These are phyloP conservation scores for Hemerocallis citrina DNA, from an alignment of 106 monocot species.

Conservation along the genomic window DNA sequence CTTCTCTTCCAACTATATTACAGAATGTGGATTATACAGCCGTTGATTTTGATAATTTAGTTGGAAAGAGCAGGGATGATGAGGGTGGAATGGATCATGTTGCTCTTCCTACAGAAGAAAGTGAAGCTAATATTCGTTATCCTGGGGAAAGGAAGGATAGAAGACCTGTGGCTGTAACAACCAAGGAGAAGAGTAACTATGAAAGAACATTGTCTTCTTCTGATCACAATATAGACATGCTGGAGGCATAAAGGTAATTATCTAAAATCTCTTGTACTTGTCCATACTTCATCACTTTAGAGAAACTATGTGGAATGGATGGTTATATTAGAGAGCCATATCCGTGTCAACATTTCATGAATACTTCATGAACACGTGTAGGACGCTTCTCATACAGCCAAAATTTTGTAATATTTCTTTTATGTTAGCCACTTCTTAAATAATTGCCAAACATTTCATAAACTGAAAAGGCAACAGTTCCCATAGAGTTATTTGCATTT, in stretches of 20 bases:
- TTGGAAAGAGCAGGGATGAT: constrained; percentile 1
- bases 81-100: constrained; percentile 6
- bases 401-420: too few species aligned
- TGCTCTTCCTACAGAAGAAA: constrained; percentile 8
- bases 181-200: neutral
- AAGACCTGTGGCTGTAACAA: neutral
- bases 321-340: too few species aligned
- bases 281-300: neutral
- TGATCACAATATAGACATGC: neutral
- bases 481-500: too few species aligned
- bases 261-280: neutral
- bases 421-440: too few species aligned
- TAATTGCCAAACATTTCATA: too few species aligned
- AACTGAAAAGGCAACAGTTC: too few species aligned
- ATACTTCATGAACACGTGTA: too few species aligned
- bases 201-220: neutral
- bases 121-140: neutral
- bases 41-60: constrained; percentile 13
- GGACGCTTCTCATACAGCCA: too few species aligned
- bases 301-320: too few species aligned
- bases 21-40: constrained; percentile 36
- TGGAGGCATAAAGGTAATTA: constrained; percentile 4
- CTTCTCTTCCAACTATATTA: constrained; percentile 15
- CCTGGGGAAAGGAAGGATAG: neutral
- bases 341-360: too few species aligned